Evolutionary conservation across 331 rosid genomes (phyloP), one percentile per base, ranked within the genome.

Genomic region (Phaseolus coccineus): DNA sequence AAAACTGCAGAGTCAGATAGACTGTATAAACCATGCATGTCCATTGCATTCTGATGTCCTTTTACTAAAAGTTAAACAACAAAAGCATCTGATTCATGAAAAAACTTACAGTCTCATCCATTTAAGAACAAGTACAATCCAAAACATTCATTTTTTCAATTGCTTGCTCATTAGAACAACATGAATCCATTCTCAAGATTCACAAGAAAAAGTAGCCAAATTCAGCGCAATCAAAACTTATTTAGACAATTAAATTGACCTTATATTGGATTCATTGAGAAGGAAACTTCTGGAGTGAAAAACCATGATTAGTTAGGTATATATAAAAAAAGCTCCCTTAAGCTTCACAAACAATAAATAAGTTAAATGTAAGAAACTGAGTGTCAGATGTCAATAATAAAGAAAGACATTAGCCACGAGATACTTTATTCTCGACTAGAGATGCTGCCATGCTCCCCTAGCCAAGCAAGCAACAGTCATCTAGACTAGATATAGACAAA

Each of bases 31-130:
- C 59, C 48, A 33, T 39, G 39, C 14, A 82, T 19, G 70, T 14
- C 19, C 51, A 28, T 37, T 56, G 71, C 71, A 66, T 66, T 40
- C 35, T 42, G 65, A 52, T 28, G 66, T 28, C 66, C 14, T 28
- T 59, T 28, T 28, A 12, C 37, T 27, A 28, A 28, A 58, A 58
- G 19, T 59, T 6, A 28, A 28, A 59, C 15, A 56, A 24, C 22
- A 59, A 28, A 59, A 59, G 10, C 66, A 59, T 59, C 66, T 28
- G 9, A 28, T 1, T 27, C 3, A 35, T 58, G 14, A 4, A 28
- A 19, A 59, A 57, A 57, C 4, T 10, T 57, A 27, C 37, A 59
- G 40, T 59, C 19, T 14, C 66, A 5, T 59, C 39, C 10, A 28
- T 59, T 58, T 58, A 58, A 25, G n/a, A 58, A 12, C 65, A 58